Base-by-base conservation (phyloP, 2,329 filamentous ascomycete species). In the Fusarium sp. region DNA sequence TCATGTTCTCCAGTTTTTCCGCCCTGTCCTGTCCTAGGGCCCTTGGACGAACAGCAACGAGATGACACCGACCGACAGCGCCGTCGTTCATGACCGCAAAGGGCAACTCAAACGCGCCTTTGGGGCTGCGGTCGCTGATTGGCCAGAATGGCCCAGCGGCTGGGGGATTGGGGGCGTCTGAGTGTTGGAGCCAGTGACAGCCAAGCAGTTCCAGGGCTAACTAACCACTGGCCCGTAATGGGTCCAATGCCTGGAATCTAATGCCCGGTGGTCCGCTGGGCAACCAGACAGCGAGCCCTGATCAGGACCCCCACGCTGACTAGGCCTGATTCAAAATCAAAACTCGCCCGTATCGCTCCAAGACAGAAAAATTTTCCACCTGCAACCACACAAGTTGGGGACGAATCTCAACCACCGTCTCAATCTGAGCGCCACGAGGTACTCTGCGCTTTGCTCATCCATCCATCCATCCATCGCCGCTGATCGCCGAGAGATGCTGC, bases 321-420 rank as follows among this genome's bases (percentile, higher is more conserved):
- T 73, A 70, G 75, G 62, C 51, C 60, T 68, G 69, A 77, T 78
- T 77, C 76, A 75, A 78, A 78, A 72, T 76, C 71, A 76, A 78
- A 78, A 74, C 73, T 69, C 65, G 65, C 33, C 67, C 72, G 70
- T 78, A 77, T 78, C 74, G 62, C 69, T 66, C 24, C 14, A 62
- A 57, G 51, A 24, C 55, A 31, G 64, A 66, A 67, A 75, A 40
- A 1, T 77, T 69, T 66, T 67, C 40, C 44, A 66, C 62, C 64
- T 75, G 74, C 75, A 77, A 77, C 74, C 72, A 71, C 70, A 73
- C 57, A 71, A 66, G 64, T 75, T 71, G 64, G 66, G 66, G 67
- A 69, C 58, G 65, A 53, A 64, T 46, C 60, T 57, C 71, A 64
- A 67, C 71, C 63, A 53, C 27, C 31, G 17, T 56, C 60, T 64